phyloP scores from a whole-genome alignment of 2,329 filamentous ascomycete species.

The Byssoonygena ceratinophila region DNA sequence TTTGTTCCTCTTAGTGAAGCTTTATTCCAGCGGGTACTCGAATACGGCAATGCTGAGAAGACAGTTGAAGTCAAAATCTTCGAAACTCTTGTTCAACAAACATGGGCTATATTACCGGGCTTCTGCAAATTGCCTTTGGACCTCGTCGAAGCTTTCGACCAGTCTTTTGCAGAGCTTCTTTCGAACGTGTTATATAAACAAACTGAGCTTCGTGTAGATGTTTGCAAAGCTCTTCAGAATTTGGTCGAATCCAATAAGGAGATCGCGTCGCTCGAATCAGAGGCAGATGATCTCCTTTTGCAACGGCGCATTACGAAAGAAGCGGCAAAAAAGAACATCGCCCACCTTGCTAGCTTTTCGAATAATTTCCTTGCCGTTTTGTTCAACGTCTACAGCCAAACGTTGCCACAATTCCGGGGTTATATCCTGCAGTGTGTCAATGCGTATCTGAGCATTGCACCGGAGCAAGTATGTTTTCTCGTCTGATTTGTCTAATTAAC shows the following conservation, averaged over 20 bases:
- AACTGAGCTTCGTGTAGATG: constrained; percentile 70
- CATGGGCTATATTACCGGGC: constrained; percentile 85
- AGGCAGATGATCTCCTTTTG: constrained; percentile 61
- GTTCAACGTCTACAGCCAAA: constrained; percentile 99
- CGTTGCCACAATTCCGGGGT: constrained; percentile 79
- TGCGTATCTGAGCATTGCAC: constrained; percentile 80
- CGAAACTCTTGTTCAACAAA: constrained; percentile 89
- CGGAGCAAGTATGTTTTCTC: constrained; percentile 41
- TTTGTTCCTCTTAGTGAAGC: constrained; percentile 80
- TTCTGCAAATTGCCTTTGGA: constrained; percentile 92
- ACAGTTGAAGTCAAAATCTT: constrained; percentile 97
- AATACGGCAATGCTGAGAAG: constrained; percentile 72
- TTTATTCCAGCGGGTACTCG: constrained; percentile 79
- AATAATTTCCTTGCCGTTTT: constrained; percentile 87
- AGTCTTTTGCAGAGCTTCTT: constrained; percentile 76
- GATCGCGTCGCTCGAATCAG: constrained; percentile 57
- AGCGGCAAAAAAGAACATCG: constrained; percentile 65
- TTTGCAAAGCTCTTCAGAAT: constrained; percentile 77
- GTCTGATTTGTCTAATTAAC: neutral
- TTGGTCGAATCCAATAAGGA: constrained; percentile 86
- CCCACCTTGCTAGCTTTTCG: constrained; percentile 67
- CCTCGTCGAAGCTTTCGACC: constrained; percentile 64
- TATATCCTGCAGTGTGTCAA: constrained; percentile 92
- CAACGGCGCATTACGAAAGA: constrained; percentile 68
- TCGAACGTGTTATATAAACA: constrained; percentile 90